Conservation (phyloP, 2,329 filamentous ascomycete species). For the Amesomyces nigricolor region DNA sequence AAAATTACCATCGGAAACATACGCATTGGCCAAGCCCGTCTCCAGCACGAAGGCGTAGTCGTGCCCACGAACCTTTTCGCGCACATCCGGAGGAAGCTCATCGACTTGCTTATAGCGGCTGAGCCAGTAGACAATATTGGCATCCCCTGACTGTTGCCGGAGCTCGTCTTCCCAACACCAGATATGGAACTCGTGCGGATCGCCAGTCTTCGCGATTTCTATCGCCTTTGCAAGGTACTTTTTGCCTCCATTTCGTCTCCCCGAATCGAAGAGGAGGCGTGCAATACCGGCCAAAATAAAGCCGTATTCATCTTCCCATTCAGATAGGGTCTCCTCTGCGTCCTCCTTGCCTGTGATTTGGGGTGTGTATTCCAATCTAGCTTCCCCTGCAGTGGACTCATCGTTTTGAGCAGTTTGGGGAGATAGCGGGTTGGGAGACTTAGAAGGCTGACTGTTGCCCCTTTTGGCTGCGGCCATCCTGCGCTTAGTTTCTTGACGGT, state of each 20-base stretch:
- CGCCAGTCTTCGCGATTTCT: not conserved
- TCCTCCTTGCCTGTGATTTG: not conserved
- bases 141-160: not conserved
- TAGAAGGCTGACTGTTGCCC: not conserved
- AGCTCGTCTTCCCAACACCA: constrained; percentile 2
- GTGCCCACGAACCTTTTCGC: not conserved
- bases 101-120: not conserved
- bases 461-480: not conserved
- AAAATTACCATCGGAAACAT: not conserved
- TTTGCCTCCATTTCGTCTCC: not conserved
- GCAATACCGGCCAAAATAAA: not conserved
- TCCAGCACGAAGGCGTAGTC: not conserved
- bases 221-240: not conserved
- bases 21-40: not conserved
- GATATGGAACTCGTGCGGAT: not conserved
- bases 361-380: not conserved
- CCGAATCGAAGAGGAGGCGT: not conserved
- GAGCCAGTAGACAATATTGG: not conserved
- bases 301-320: not conserved
- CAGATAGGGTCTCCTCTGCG: not conserved
- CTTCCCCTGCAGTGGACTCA: no score
- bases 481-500: no score
- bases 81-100: not conserved
- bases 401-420: no score
- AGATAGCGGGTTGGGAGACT: no score